Percentiles rank a stretch among this genome's conserved stretches.
Conservation (phyloP, 2,329 filamentous ascomycete genomes). For the Colletotrichum lindemuthianum region DNA sequence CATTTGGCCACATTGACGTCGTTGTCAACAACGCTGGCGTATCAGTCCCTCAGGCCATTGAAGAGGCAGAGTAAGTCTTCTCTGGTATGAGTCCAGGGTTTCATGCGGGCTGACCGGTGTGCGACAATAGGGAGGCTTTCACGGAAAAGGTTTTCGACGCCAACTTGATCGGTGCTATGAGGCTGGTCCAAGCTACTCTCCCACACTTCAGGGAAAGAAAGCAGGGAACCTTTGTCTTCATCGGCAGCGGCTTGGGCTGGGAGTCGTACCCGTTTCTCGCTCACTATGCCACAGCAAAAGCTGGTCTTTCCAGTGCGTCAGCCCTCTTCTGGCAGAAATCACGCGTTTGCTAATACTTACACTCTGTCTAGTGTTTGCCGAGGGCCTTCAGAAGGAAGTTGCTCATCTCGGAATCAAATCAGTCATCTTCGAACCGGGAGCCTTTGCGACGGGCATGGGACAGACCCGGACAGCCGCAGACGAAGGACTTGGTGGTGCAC, state of each 20-base stretch:
- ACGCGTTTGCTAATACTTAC: neutral
- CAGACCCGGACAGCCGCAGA: slow-evolving; percentile 38
- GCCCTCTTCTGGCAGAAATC: slow-evolving; percentile 32
- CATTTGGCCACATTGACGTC: slow-evolving; percentile 53
- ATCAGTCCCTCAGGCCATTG: slow-evolving; percentile 38
- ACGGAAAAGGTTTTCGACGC: slow-evolving; percentile 42
- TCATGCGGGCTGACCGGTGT: neutral
- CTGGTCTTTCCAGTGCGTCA: slow-evolving; percentile 34
- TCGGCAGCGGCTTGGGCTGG: slow-evolving; percentile 37
- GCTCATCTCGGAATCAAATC: slow-evolving; percentile 3
- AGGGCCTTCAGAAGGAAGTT: slow-evolving; percentile 6
- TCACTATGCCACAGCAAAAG: slow-evolving; percentile 44
- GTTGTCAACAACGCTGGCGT: slow-evolving; percentile 40
- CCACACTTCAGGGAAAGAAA: slow-evolving; percentile 42
- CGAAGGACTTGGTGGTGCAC: slow-evolving; percentile 27
- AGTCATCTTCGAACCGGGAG: slow-evolving; percentile 24
- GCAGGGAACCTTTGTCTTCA: slow-evolving; percentile 43
- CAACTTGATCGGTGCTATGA: slow-evolving; percentile 42
- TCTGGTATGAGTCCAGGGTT: no score
- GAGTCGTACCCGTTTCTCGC: slow-evolving; percentile 37
- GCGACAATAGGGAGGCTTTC: slow-evolving; percentile 39
- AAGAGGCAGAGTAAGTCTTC: slow-evolving; percentile 45
- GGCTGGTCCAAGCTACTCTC: slow-evolving; percentile 41
- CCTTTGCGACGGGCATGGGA: slow-evolving; percentile 20
- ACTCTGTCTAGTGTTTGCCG: slow-evolving; percentile 1